Percentiles rank a stretch among this genome's conserved stretches.
Conservation (phyloP, 1,284 basidiomycete species). For the Tilletia horrida region DNA sequence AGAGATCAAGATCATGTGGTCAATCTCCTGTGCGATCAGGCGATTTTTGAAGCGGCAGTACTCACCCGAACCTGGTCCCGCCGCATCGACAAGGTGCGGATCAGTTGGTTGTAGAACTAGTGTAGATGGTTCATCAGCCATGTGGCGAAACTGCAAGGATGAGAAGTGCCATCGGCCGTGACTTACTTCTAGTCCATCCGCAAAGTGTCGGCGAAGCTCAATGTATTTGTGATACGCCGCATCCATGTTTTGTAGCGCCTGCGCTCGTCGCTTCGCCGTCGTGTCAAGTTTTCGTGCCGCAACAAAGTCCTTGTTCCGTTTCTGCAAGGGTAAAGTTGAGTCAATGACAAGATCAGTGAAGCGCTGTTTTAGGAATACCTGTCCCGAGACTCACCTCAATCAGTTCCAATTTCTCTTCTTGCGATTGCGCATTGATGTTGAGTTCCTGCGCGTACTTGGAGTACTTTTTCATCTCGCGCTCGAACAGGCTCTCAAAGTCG, state of each 20-base stretch:
- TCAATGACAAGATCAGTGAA: not conserved
- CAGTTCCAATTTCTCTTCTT: slow-evolving; percentile 66
- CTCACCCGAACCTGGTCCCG: slow-evolving; percentile 20
- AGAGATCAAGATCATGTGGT: not conserved
- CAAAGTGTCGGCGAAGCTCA: slow-evolving; percentile 77
- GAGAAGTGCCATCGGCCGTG: not conserved
- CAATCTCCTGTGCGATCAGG: not conserved
- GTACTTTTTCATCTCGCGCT: slow-evolving; percentile 76
- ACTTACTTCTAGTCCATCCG: slow-evolving; percentile 68
- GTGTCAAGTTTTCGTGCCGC: slow-evolving; percentile 75
- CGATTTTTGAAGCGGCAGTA: not conserved
- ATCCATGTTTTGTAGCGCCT: slow-evolving; percentile 80
- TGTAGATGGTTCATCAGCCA: not conserved
- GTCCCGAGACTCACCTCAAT: slow-evolving; percentile 63
- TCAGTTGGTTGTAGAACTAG: slow-evolving; percentile 58
- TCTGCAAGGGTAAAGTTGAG: slow-evolving; percentile 57
- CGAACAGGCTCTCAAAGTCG: slow-evolving; percentile 71
- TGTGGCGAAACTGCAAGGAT: not conserved
- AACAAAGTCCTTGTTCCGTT: slow-evolving; percentile 72
- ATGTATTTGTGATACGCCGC: slow-evolving; percentile 81
- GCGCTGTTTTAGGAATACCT: not conserved
- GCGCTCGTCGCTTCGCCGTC: slow-evolving; percentile 75
- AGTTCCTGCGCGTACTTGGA: slow-evolving; percentile 70
- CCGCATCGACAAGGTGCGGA: slow-evolving; percentile 34
- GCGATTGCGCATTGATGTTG: slow-evolving; percentile 63